These are phyloP conservation scores for Arthrocladium fulminans DNA, from an alignment of 2,329 filamentous ascomycete genomes.

Conservation along the genomic window DNA sequence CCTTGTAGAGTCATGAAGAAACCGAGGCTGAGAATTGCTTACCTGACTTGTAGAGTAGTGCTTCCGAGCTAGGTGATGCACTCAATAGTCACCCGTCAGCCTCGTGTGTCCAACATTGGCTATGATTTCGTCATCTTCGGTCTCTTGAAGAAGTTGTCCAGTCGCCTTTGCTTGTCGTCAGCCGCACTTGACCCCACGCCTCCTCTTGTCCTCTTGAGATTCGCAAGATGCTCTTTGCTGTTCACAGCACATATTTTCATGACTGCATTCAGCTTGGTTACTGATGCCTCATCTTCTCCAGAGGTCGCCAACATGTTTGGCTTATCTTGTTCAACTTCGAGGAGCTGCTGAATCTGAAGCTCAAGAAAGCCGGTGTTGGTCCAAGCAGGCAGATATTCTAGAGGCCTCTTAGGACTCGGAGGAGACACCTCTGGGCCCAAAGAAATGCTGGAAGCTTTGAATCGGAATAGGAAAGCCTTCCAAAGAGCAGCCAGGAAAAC, in stretches of 20 bases:
- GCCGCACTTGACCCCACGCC: conserved; percentile 71
- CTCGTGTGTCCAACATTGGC: neutral
- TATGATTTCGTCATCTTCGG: conserved; percentile 15
- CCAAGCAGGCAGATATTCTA: conserved; percentile 52
- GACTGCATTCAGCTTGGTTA: conserved; percentile 9
- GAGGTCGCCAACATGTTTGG: neutral
- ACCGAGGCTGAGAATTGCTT: neutral
- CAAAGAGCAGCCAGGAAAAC: conserved; percentile 66
- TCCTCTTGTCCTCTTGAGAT: conserved; percentile 68
- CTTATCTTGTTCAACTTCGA: neutral
- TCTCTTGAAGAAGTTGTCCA: conserved; percentile 70
- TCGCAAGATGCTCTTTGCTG: conserved; percentile 59
- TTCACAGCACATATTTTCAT: conserved; percentile 56
- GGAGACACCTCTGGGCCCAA: conserved; percentile 37
- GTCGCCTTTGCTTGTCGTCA: conserved; percentile 65
- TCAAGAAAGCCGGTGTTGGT: conserved; percentile 58
- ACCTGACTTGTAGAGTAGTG: neutral
- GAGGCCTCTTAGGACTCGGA: conserved; percentile 27
- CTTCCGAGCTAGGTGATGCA: no score
- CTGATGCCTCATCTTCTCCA: neutral
- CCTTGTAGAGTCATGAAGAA: conserved; percentile 30
- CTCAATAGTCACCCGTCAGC: no score
- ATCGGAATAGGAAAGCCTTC: conserved; percentile 50
- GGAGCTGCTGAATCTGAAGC: conserved; percentile 22
- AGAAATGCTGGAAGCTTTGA: conserved; percentile 40